phyloP scores from a whole-genome alignment of 2,329 filamentous ascomycete genomes.

The Rhinocladiella mackenziei region DNA sequence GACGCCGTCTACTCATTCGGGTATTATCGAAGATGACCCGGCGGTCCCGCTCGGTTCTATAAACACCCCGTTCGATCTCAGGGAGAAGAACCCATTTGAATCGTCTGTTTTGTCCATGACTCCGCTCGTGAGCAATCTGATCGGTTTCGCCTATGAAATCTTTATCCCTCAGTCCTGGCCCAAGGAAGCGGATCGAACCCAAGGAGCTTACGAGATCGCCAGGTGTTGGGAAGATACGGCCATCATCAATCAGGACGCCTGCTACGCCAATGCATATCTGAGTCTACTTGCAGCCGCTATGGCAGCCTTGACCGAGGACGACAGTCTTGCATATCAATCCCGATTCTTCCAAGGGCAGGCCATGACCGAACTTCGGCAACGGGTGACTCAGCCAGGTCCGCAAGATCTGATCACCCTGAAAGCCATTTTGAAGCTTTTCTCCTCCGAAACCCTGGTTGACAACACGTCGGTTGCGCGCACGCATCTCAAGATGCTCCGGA shows the following conservation, averaged over 20 bases:
- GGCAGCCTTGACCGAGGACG: constrained; percentile 17
- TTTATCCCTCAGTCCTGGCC: constrained; percentile 27
- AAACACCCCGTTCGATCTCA: constrained; percentile 8
- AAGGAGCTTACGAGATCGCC: constrained; percentile 20
- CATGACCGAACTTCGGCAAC: constrained; percentile 24
- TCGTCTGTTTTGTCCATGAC: constrained; percentile 9
- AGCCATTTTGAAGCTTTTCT: constrained; percentile 27
- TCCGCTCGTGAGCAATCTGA: constrained; percentile 20
- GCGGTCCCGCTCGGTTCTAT: constrained; percentile 8
- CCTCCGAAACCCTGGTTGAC: constrained; percentile 26
- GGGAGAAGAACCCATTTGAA: constrained; percentile 11
- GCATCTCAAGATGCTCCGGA: constrained; percentile 29
- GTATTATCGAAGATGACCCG: constrained; percentile 18
- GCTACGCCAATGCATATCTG: constrained; percentile 26
- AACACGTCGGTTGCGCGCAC: constrained; percentile 28
- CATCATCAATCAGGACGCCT: constrained; percentile 23
- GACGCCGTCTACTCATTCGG: constrained; percentile 20
- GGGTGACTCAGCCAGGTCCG: constrained; percentile 13
- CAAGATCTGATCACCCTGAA: constrained; percentile 24
- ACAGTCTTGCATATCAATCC: constrained; percentile 20
- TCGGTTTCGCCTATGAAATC: constrained; percentile 25
- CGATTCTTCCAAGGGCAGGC: constrained; percentile 26
- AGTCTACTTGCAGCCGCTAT: constrained; percentile 24
- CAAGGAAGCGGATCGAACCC: constrained; percentile 16
- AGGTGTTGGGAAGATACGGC: constrained; percentile 23